Evolutionary conservation across 441 rosid species (phyloP), one percentile per base, ranked within the genome.

Genomic region (Erodium trifolium): DNA sequence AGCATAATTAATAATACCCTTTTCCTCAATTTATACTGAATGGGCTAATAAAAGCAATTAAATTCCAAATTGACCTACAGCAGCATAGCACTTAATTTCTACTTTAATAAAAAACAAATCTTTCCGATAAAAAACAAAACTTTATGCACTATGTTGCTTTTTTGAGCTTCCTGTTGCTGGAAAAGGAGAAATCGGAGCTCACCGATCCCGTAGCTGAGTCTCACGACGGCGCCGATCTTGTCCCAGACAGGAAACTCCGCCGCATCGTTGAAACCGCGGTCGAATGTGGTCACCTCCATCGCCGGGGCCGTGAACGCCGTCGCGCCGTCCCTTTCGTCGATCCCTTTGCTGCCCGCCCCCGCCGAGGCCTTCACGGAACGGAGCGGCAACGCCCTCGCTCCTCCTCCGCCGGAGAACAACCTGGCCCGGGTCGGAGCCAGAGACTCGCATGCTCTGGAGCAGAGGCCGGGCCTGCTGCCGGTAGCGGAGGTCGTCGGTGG

Each of bases 161-260:
- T 23, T 2, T n/a, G n/a, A n/a, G n/a, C n/a, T n/a, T n/a, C n/a
- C n/a, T n/a, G n/a, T n/a, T n/a, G n/a, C n/a, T n/a, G n/a, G n/a
- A n/a, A n/a, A n/a, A 23, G 27, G 27, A 23, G 27, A 23, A 23
- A 23, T 23, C 27, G 6, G 51, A 73, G 70, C 85, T 80, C 16
- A 93, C 98, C 98, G 66, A 93, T 89, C 76, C 98, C 97, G 67
- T 83, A 91, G 80, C 94, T 86, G 67, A 93, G 83, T 68, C 91
- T 80, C 70, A 91, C 86, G 39, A 93, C 80, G 9, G 94, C 94
- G 13, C 88, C 98, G 69, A 93, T 87, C 79, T 84, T 91, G 72
- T 93, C 97, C 98, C 97, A 91, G 63, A 81, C 84, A 0, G 88
- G 83, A 14, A 84, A 85, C 70, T 93, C 89, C n/a, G 78, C 70